Base-by-base conservation (phyloP, 2,329 filamentous ascomycete genomes). In the Calycina marina region DNA sequence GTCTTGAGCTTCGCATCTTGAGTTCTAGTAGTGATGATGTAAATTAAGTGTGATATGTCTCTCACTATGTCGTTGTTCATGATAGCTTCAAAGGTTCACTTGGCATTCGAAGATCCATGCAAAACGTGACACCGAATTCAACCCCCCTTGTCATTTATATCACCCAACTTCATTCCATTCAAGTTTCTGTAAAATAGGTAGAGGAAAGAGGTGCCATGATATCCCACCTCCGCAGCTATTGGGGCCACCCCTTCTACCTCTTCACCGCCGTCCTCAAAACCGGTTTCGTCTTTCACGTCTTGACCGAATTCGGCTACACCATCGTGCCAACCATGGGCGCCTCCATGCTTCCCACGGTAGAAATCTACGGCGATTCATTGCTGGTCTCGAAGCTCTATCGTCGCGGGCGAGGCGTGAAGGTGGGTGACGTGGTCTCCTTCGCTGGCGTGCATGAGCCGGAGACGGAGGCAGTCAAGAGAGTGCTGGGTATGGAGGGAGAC, bases 281-380 rank as follows among this genome's bases (percentile, higher is more conserved):
- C 34, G 47, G 66, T 24, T 57, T 61, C 31, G 46, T 63, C 26
- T 49, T 52, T 15, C 70, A 75, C 50, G 51, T 72, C n/a, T 50
- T 65, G 37, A 56, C 52, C 49, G 65, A 71, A 26, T 76, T 90
- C 56, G 60, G 72, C 46, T 70, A 72, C 57, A 63, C 63, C 40
- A 48, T 77, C 42, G 66, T 67, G 13, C 56, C 62, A 4, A 73
- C 74, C 11, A 62, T 63, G 15, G 88, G 88, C 2, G 73, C 84
- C 3, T 88, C 80, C 12, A 96, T 96, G 90, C 68, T 90, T 31
- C 88, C 88, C 5, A 93, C 84, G 0, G 74, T 94, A 39, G 62
- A 66, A 14, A 62, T 74, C 2, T 55, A 62, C 6, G 76, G 75
- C 35, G 78, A 88, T 49, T 74, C 63, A 54, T 63, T 88, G 28